A percentile compares a stretch with the other conserved stretches of the same genome.
Evolutionary conservation across 306 rosid species (phyloP).

Genomic region (Ziziphus jujuba): DNA sequence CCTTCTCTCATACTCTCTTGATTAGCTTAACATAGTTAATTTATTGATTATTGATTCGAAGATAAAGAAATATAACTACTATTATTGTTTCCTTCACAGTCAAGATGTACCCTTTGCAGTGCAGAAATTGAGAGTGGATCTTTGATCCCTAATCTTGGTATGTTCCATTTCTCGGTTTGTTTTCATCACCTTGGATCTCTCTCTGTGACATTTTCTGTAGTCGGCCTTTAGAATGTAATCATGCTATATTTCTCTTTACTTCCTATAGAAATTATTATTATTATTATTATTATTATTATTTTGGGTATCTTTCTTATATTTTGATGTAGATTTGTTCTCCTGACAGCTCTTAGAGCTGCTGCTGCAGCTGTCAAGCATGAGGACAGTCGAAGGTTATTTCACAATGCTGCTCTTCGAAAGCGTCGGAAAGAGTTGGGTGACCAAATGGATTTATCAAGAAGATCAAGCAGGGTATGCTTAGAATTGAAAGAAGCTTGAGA

Average conservation of each 20-base stretch:
- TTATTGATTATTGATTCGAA: conserved; percentile 34
- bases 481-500: conserved; percentile 19
- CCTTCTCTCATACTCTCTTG: conserved; percentile 30
- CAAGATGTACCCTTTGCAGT: conserved; percentile 87
- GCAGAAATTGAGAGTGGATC: conserved; percentile 72
- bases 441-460: conserved; percentile 72
- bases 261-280: background rate
- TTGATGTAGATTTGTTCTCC: conserved; percentile 32
- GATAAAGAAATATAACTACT: conserved; percentile 46
- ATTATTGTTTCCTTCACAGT: conserved; percentile 66
- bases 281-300: no score
- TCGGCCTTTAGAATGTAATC: background rate
- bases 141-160: conserved; percentile 85
- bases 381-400: conserved; percentile 92
- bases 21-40: conserved; percentile 31
- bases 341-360: conserved; percentile 89
- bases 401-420: conserved; percentile 86
- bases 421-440: conserved; percentile 92
- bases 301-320: conserved; percentile 5
- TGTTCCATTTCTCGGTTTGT: conserved; percentile 21
- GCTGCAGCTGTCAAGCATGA: conserved; percentile 90
- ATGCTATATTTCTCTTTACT: conserved; percentile 9
- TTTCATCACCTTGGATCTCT: background rate
- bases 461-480: conserved; percentile 67
- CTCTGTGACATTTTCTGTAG: background rate